These are phyloP conservation scores for Scheffersomyces lignicola DNA, from an alignment of 1,139 yeast genomes.

Conservation along the genomic window DNA sequence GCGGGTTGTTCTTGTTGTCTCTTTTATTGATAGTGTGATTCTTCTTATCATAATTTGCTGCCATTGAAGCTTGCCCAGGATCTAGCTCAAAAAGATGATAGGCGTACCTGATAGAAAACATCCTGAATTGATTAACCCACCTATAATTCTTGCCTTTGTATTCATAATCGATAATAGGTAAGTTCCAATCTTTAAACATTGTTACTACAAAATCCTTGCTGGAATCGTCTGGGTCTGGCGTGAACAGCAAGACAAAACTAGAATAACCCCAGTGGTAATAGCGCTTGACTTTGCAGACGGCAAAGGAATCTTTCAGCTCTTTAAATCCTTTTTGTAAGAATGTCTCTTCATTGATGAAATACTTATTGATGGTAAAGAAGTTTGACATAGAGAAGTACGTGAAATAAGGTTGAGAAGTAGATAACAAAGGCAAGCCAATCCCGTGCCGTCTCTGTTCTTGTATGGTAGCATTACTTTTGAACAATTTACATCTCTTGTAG, in stretches of 20 bases:
- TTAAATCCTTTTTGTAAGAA: background rate
- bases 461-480: background rate
- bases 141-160: background rate
- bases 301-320: background rate
- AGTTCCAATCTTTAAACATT: background rate
- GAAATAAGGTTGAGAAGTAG: slow-evolving; percentile 1
- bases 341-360: background rate
- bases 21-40: background rate
- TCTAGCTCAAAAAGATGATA: background rate
- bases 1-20: background rate
- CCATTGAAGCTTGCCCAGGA: background rate
- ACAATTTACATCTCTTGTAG: background rate
- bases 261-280: slow-evolving; percentile 2
- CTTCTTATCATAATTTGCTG: background rate
- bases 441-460: background rate
- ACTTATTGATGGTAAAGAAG: slow-evolving; percentile 2
- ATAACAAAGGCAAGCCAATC: background rate
- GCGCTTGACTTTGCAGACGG: background rate
- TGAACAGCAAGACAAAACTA: background rate
- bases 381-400: background rate
- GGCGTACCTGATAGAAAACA: background rate
- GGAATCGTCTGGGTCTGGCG: slow-evolving; percentile 2
- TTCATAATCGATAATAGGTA: background rate
- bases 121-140: background rate
- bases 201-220: slow-evolving; percentile 1